Evolutionary conservation across 1,139 yeast genomes (phyloP).

Genomic region (Pneumocystis murina): DNA sequence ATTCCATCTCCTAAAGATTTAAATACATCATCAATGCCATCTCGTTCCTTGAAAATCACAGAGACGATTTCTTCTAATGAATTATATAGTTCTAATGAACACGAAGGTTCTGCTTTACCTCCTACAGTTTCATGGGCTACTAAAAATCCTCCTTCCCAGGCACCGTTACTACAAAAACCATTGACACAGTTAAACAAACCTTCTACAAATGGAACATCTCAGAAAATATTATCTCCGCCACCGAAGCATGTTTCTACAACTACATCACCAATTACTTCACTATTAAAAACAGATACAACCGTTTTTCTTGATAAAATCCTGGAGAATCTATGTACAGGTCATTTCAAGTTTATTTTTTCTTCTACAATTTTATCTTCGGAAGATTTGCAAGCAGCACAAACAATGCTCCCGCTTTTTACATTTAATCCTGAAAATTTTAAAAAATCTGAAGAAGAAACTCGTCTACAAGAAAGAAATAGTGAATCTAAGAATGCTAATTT

Average conservation of each 20-base stretch:
- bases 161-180: not conserved
- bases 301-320: conserved; percentile 23
- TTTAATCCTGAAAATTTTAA: conserved; percentile 11
- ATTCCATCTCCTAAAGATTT: conserved; percentile 4
- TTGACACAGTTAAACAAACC: not conserved
- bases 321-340: conserved; percentile 21
- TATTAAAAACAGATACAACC: conserved; percentile 10
- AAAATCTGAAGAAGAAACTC: not conserved
- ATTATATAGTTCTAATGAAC: conserved; percentile 16
- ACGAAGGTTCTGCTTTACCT: conserved; percentile 22
- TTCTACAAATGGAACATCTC: conserved; percentile 1
- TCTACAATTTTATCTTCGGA: conserved; percentile 25
- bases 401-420: conserved; percentile 32
- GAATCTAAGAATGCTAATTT: not conserved
- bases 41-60: conserved; percentile 12
- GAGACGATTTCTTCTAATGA: conserved; percentile 15
- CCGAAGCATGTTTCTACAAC: not conserved
- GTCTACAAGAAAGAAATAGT: not conserved
- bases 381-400: conserved; percentile 20
- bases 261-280: conserved; percentile 4
- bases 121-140: conserved; percentile 30
- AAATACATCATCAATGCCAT: conserved; percentile 14
- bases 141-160: conserved; percentile 9
- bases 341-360: conserved; percentile 25
- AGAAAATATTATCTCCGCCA: not conserved